Base-by-base conservation (phyloP, 257 asterid species). In the Lycium ferocissimum region DNA sequence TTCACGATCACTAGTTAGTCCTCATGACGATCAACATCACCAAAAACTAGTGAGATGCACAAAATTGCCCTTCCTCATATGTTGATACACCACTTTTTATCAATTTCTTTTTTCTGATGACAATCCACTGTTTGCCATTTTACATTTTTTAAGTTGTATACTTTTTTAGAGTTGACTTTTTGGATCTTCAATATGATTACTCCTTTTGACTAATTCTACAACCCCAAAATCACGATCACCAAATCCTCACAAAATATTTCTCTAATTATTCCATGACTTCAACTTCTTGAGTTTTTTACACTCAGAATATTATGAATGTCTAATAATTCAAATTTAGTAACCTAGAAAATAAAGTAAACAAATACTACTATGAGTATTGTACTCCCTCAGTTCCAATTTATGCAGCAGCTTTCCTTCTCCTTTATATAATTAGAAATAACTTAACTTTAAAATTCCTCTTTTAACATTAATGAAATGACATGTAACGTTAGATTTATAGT, bases 1-100 rank as follows among this genome's bases (percentile, higher is more conserved):
- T 63, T 73, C 87, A 84, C 83, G 84, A 84, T 69, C 87, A 66
- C 57, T 37, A 40, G 45, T 59, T 49, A 63, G 71, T 71, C 12
- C 33, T 40, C 62, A 43, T 26, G 49, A 53, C 54, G 70, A 83
- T 81, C 53, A 35, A 57, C 67, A 53, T 12, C 57, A 79, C 49
- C 45, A 66, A 14, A 9, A 66, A 66, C 66, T 59, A 66, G 73
- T 13, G 65, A 76, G 14, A 61, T 79, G 33, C 61, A 85, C 89
- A 85, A 85, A 81, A 83, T 20, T 79, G 47, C 76, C 85, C 65
- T 67, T 70, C 73, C 79, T 8, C 22, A 8, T 75, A 49, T 75
- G 61, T n/a, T 47, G 38, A 9, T 3, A 72, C 14, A 1, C 20
- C 4, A 38, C 8, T 72, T 58, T 51, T 73, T 35, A 38, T 66